Evolutionary conservation across 495 filamentous ascomycete species (phyloP).

Genomic region (Trichoderma orchidacearum): DNA sequence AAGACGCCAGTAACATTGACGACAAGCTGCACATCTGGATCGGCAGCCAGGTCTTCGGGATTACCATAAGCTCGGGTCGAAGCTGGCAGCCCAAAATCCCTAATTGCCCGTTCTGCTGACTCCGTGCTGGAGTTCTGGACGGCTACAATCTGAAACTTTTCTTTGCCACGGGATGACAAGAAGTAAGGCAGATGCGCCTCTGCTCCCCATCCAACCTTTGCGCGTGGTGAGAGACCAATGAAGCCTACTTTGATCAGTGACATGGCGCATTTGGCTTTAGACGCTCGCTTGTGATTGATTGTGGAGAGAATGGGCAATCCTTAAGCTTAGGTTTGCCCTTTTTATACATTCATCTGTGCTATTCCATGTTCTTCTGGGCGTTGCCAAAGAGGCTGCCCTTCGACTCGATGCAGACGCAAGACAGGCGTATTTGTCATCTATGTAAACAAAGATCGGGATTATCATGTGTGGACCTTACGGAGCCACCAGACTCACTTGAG

Average conservation of each 20-base stretch:
- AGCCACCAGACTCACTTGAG: too few species aligned
- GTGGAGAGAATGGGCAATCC: too few species aligned
- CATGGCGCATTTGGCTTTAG: too few species aligned
- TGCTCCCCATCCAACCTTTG: constrained; percentile 35
- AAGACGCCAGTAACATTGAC: constrained; percentile 41
- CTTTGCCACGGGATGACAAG: constrained; percentile 17
- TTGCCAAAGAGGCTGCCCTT: too few species aligned
- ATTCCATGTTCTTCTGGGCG: too few species aligned
- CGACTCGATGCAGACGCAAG: too few species aligned
- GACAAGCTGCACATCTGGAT: constrained; percentile 41
- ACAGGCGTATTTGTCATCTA: too few species aligned
- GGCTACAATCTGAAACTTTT: constrained; percentile 42
- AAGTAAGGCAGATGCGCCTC: constrained; percentile 44
- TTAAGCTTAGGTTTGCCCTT: too few species aligned
- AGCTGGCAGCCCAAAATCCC: constrained; percentile 25
- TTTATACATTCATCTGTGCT: too few species aligned
- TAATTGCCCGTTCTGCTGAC: constrained; percentile 35
- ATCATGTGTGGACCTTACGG: too few species aligned
- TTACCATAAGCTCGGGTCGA: constrained; percentile 34
- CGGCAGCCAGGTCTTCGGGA: constrained; percentile 29
- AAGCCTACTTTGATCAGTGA: constrained; percentile 39
- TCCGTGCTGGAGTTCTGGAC: constrained; percentile 41
- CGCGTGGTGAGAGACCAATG: constrained; percentile 39
- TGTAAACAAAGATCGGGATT: too few species aligned
- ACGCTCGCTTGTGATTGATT: too few species aligned